Evolutionary conservation across 2,329 filamentous ascomycete genomes (phyloP), one percentile per base, ranked within the genome.

Genomic region (Penicillium sp.): DNA sequence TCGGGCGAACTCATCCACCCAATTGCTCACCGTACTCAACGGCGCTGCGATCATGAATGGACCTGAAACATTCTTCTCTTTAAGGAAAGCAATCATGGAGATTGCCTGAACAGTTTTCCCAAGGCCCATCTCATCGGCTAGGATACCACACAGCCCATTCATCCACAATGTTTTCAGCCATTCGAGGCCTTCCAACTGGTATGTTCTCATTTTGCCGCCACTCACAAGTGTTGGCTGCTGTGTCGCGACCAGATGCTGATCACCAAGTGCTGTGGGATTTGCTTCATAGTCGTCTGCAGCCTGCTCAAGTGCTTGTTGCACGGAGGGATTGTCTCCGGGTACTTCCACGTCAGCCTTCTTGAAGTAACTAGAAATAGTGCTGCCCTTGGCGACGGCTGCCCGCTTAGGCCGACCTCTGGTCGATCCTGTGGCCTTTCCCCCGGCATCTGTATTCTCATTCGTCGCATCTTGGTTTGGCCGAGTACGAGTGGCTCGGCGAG

Each of bases 61-160:
- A 0, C 94, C 94, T 2, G 94, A 92, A 7, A 87, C 83, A 47
- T 93, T 91, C 64, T 93, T 88, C 67, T 97, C 92, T 63, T 93
- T 87, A 15, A 97, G 79, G 59, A 96, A 86, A 0, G 93, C 93
- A 39, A 96, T 87, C 60, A 96, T 82, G 0, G 91, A 87, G 39
- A 97, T 96, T 0, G 91, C 92, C 70, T 97, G 92, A 0, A 97
- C 85, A 0, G 92, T 97, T 78, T 97, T 97, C 5, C 91, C 91
- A 5, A 96, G 76, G 0, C 92, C 92, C 92, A 97, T 97, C 72
- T 97, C 92, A 66, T 97, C 92, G 0, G 92, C 92, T 33, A 97
- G 73, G 56, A 96, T 96, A 1, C 92, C 92, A 63, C 91, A 95
- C 73, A 97, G 84, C 11, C 92, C 92, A 68, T 96, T 94, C 79